These are phyloP conservation scores for Tuber aestivum DNA, from an alignment of 495 filamentous ascomycete genomes.

Conservation along the genomic window DNA sequence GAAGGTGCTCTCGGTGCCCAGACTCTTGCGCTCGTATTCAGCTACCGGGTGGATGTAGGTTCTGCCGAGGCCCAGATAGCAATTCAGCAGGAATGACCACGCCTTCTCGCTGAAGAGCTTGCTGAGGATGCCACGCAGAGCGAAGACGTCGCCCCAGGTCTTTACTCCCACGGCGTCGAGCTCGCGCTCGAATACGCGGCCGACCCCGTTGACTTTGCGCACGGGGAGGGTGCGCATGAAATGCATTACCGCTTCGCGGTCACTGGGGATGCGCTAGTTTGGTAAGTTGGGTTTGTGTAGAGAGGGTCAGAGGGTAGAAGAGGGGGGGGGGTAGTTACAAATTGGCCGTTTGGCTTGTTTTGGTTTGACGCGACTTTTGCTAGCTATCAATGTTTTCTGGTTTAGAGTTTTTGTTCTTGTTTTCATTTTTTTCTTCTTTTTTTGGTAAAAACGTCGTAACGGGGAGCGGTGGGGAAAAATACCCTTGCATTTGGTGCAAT, in stretches of 20 bases:
- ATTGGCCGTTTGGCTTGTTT: constrained; percentile 97
- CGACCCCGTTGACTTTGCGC: constrained; percentile 88
- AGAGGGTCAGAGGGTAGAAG: background rate
- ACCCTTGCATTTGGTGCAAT: constrained; percentile 79
- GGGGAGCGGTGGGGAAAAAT: background rate
- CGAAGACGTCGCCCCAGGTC: constrained; percentile 83
- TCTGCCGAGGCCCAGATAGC: constrained; percentile 81
- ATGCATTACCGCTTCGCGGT: constrained; percentile 65
- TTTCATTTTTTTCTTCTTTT: too few species aligned
- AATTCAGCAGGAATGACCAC: constrained; percentile 75
- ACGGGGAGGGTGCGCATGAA: constrained; percentile 80
- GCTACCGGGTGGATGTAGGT: constrained; percentile 82
- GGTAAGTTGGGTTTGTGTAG: constrained; percentile 3
- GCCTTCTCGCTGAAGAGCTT: constrained; percentile 87
- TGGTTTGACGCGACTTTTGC: constrained; percentile 92
- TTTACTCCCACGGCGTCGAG: constrained; percentile 79
- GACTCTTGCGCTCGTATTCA: constrained; percentile 84
- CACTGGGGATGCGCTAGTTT: constrained; percentile 54
- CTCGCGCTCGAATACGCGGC: constrained; percentile 89
- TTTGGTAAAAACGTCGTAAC: background rate
- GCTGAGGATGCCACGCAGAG: constrained; percentile 36
- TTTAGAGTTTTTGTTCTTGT: constrained; percentile 7
- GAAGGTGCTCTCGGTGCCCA: constrained; percentile 92
- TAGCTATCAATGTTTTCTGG: constrained; percentile 47
- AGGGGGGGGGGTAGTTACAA: constrained; percentile 39